Evolutionary conservation across 768 basidiomycete genomes (phyloP).

Genomic region (Rhodotorula paludigena): DNA sequence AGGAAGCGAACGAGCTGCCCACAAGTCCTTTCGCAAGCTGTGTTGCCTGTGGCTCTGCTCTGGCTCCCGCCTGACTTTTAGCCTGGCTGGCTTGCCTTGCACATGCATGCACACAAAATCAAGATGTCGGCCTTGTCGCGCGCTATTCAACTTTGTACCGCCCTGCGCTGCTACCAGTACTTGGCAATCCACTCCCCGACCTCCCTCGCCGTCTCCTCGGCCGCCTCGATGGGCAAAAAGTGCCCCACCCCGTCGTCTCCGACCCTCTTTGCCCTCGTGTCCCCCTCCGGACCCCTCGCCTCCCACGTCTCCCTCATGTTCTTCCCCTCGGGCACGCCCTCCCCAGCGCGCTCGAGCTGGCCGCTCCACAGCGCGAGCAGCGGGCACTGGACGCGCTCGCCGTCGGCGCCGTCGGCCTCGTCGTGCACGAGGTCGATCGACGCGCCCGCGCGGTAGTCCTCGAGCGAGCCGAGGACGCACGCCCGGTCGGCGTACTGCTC

Average conservation of each 20-base stretch:
- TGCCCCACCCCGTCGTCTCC: background rate
- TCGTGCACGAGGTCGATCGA: slow-evolving; percentile 46
- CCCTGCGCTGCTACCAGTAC: too few relatives aligned
- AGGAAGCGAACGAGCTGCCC: too few relatives aligned
- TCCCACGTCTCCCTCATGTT: background rate
- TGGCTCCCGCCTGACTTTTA: too few relatives aligned
- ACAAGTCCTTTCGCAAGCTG: too few relatives aligned
- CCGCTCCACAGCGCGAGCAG: slow-evolving; percentile 8
- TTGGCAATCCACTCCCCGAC: background rate
- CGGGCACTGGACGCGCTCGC: slow-evolving; percentile 5
- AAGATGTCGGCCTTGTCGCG: too few relatives aligned
- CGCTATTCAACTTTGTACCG: too few relatives aligned
- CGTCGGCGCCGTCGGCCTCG: slow-evolving; percentile 23
- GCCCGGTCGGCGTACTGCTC: background rate
- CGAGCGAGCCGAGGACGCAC: slow-evolving; percentile 28
- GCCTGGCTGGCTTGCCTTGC: too few relatives aligned
- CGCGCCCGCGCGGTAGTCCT: slow-evolving; percentile 47
- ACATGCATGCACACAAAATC: too few relatives aligned
- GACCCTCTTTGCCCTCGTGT: background rate
- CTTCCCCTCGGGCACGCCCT: background rate
- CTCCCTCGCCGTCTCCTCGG: background rate
- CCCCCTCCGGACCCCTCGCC: background rate
- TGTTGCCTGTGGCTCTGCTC: too few relatives aligned
- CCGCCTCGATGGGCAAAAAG: slow-evolving; percentile 11
- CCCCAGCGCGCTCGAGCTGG: background rate